Percentiles rank a stretch among this genome's conserved stretches.
Evolutionary conservation across 352 stramenopile species (phyloP).

Genomic region (Lagenidium sp.): DNA sequence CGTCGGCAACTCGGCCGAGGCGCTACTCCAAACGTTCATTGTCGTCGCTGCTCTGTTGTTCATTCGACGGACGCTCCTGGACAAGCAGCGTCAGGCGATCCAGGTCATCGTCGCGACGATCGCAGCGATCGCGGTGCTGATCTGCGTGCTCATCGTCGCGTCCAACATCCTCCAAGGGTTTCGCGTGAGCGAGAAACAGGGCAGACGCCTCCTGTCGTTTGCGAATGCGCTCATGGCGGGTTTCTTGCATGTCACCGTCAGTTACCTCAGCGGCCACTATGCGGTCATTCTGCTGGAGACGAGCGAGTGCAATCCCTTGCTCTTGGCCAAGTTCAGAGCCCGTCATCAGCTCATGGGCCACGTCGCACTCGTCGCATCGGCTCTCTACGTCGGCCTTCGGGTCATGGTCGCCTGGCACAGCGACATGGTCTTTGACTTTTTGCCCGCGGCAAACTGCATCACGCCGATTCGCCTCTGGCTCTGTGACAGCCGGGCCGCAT

Average conservation of each 20-base stretch:
- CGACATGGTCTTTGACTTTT: conserved; percentile 27
- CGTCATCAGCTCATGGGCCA: conserved; percentile 4
- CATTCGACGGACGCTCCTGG: conserved; percentile 8
- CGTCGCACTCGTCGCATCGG: conserved; percentile 4
- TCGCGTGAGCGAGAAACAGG: not conserved
- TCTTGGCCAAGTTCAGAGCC: not conserved
- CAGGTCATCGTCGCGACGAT: conserved; percentile 16
- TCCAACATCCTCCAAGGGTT: conserved; percentile 14
- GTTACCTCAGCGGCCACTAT: conserved; percentile 26
- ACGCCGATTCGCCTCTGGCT: conserved; percentile 16
- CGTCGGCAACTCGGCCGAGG: conserved; percentile 1
- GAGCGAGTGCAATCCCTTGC: conserved; percentile 2
- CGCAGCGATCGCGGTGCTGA: conserved; percentile 1
- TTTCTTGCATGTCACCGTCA: conserved; percentile 18
- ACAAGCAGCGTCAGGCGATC: conserved; percentile 11
- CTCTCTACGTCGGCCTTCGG: conserved; percentile 17
- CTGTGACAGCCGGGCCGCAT: conserved; percentile 5
- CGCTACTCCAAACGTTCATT: conserved; percentile 9
- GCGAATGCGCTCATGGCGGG: conserved; percentile 19
- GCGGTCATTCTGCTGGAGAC: conserved; percentile 7
- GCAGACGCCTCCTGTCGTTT: conserved; percentile 14
- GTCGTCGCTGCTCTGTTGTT: conserved; percentile 8
- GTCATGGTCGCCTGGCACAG: conserved; percentile 16
- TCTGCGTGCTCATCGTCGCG: conserved; percentile 10
- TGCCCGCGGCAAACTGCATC: conserved; percentile 29